Percentiles rank a stretch among this genome's conserved stretches.
Evolutionary conservation across 75 land plant species (phyloP).

Genomic region (Sequoiadendron giganteum): DNA sequence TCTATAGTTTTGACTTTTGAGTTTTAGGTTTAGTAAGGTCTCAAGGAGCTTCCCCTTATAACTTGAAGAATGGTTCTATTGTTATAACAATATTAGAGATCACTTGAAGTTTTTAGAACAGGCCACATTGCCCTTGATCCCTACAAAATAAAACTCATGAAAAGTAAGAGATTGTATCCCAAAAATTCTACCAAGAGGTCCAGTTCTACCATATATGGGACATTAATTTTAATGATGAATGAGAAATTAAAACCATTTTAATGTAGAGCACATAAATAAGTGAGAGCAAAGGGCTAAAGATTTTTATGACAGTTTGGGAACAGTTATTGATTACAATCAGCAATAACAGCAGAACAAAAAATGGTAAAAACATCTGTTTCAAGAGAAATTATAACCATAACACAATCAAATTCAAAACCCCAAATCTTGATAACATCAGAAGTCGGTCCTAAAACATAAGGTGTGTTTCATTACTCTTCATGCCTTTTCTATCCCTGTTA

Average conservation of each 20-base stretch:
- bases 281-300: not conserved
- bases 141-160: not conserved
- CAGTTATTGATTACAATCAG: not conserved
- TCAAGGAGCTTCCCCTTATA: no score
- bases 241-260: not conserved
- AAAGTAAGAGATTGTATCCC: not conserved
- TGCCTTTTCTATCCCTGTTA: not conserved
- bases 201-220: not conserved
- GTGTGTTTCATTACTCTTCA: not conserved
- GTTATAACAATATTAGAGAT: not conserved
- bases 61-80: no score
- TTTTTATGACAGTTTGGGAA: not conserved
- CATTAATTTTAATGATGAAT: not conserved
- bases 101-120: not conserved
- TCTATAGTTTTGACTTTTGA: no score
- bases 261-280: not conserved
- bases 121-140: not conserved
- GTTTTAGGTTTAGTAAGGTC: no score
- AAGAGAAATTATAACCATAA: not conserved
- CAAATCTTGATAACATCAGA: not conserved
- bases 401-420: not conserved
- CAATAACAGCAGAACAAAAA: not conserved
- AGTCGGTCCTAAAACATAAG: not conserved
- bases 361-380: not conserved
- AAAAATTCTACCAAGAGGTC: not conserved